Percentiles rank a stretch among this genome's conserved stretches.
These are phyloP conservation scores for Alternaria triticina DNA, from an alignment of 2,329 filamentous ascomycete species.

Conservation along the genomic window DNA sequence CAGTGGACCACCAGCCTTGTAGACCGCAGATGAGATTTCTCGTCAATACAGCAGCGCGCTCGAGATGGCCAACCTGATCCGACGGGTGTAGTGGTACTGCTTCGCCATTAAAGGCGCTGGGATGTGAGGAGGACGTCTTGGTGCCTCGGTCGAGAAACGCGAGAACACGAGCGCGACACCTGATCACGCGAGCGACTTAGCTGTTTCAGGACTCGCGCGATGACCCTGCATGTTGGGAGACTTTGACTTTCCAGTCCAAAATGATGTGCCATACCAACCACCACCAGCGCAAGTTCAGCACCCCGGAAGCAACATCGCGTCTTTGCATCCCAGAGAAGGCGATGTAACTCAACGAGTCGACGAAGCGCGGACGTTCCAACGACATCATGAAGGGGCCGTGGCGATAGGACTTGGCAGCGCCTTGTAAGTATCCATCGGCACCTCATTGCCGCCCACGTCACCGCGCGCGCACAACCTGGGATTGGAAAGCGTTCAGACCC, in stretches of 20 bases:
- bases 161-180: not conserved
- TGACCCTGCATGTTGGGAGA: no score
- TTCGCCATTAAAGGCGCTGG: not conserved
- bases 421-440: not conserved
- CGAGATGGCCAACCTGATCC: not conserved
- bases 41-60: not conserved
- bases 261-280: not conserved
- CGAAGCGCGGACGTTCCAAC: not conserved
- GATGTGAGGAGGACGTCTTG: not conserved
- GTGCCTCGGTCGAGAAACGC: not conserved
- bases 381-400: not conserved
- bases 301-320: not conserved
- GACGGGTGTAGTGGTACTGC: not conserved
- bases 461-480: not conserved
- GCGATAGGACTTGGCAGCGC: not conserved
- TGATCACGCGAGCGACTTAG: not conserved
- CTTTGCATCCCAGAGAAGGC: not conserved
- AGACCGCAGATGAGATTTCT: not conserved
- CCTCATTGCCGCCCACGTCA: not conserved
- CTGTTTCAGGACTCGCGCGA: not conserved
- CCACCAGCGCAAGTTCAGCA: not conserved
- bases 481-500: not conserved
- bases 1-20: not conserved
- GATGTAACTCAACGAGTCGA: not conserved
- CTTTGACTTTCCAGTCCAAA: not conserved